Evolutionary conservation across 129 eudicot genomes (phyloP).

Genomic region (Heracleum sosnowskyi): DNA sequence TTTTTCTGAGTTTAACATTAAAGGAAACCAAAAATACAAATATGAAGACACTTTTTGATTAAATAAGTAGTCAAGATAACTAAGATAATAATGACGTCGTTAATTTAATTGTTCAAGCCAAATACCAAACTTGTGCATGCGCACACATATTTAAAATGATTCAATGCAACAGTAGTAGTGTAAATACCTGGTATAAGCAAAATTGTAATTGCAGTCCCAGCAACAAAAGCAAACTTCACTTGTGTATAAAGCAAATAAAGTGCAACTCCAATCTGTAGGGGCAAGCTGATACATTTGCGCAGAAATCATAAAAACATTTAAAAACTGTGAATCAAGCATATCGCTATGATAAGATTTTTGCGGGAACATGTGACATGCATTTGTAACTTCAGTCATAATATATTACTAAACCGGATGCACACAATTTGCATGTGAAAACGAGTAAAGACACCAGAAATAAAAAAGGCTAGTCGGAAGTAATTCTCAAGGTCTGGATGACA

Average conservation of each 20-base stretch:
- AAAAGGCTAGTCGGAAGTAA: not conserved
- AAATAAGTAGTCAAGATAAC: not conserved
- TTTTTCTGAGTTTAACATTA: not conserved
- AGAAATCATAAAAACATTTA: slow-evolving; percentile 1
- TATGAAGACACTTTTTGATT: not conserved
- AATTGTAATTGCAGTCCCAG: slow-evolving; percentile 77
- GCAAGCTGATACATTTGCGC: slow-evolving; percentile 62
- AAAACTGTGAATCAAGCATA: slow-evolving; percentile 3
- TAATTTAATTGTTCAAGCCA: not conserved
- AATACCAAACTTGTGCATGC: not conserved
- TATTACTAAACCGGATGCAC: not conserved
- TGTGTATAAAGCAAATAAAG: slow-evolving; percentile 79
- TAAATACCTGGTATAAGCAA: slow-evolving; percentile 82
- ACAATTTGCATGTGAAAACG: not conserved
- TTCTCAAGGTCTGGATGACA: not conserved
- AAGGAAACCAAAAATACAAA: not conserved
- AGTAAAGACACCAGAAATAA: not conserved
- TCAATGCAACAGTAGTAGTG: not conserved
- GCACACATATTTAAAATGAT: not conserved
- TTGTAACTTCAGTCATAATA: not conserved
- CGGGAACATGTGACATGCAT: not conserved
- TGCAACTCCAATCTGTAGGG: slow-evolving; percentile 86
- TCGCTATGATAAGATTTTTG: not conserved
- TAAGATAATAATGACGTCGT: not conserved
- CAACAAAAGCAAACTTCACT: slow-evolving; percentile 88